Evolutionary conservation across 2,329 filamentous ascomycete genomes (phyloP).

Genomic region (Beauveria scarabaeidicola): DNA sequence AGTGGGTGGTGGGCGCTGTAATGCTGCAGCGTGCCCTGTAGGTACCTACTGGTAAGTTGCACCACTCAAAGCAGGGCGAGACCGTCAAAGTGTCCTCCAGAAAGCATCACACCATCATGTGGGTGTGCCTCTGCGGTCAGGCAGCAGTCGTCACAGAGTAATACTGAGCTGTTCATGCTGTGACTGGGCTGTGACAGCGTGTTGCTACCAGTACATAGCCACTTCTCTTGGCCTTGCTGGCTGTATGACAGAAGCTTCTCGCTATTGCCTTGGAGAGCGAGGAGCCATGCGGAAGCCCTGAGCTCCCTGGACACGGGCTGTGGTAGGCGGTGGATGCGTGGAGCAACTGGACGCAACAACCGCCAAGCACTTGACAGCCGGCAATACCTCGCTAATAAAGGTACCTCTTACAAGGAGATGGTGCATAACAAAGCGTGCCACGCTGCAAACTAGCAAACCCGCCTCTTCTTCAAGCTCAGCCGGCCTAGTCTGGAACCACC

Average conservation of each 20-base stretch:
- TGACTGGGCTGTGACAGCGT: not conserved
- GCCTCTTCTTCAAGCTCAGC: not conserved
- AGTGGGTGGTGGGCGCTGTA: not conserved
- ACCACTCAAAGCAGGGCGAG: not conserved
- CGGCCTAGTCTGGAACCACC: not conserved
- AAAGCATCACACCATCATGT: not conserved
- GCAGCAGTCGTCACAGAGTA: not conserved
- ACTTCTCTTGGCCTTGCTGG: not conserved
- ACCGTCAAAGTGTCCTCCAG: not conserved
- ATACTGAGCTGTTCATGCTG: not conserved
- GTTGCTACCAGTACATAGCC: not conserved
- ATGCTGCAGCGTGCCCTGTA: not conserved
- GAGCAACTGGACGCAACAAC: too few relatives aligned
- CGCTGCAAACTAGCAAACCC: not conserved
- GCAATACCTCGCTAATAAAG: not conserved
- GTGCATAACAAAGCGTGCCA: not conserved
- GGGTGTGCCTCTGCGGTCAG: not conserved
- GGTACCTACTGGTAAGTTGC: not conserved
- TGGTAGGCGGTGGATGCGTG: too few relatives aligned
- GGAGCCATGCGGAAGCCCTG: too few relatives aligned
- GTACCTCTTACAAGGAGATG: not conserved
- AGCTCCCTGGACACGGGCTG: too few relatives aligned
- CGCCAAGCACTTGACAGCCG: not conserved
- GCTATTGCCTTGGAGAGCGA: not conserved
- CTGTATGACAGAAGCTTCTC: not conserved